A percentile compares a stretch with the other conserved stretches of the same genome.
These are phyloP conservation scores for Spathaspora girioi DNA, from an alignment of 805 yeast genomes.

Conservation along the genomic window DNA sequence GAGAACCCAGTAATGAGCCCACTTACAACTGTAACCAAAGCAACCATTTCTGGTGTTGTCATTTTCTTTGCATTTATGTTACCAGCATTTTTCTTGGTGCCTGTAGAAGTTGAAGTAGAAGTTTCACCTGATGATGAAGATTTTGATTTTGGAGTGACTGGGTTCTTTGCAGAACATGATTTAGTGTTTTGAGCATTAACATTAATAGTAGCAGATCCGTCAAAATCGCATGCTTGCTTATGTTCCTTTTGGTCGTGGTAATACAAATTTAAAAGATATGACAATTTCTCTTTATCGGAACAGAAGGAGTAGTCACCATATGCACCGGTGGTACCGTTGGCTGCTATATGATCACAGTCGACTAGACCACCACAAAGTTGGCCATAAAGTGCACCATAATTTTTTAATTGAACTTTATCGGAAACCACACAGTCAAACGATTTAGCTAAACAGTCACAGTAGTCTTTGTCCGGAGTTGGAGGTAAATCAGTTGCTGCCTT, in stretches of 20 bases:
- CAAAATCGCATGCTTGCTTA: constrained; percentile 60
- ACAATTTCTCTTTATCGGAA: constrained; percentile 58
- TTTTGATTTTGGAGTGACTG: neutral
- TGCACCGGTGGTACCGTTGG: constrained; percentile 59
- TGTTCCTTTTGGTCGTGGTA: constrained; percentile 43
- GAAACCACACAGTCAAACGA: constrained; percentile 60
- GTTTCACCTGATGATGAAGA: constrained; percentile 20
- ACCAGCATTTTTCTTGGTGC: constrained; percentile 13
- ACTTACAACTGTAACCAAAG: constrained; percentile 31
- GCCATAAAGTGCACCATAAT: constrained; percentile 58
- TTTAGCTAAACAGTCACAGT: constrained; percentile 60
- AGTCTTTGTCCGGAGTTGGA: constrained; percentile 67
- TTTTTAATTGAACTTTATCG: constrained; percentile 48
- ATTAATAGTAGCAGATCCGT: constrained; percentile 58
- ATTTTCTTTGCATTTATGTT: constrained; percentile 5
- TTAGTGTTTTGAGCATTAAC: constrained; percentile 24
- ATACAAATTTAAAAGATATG: constrained; percentile 64
- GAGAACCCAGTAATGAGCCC: constrained; percentile 45
- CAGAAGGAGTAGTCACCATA: constrained; percentile 79
- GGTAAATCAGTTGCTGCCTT: constrained; percentile 65
- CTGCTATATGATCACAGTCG: constrained; percentile 59
- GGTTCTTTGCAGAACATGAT: constrained; percentile 15
- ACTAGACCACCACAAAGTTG: constrained; percentile 54
- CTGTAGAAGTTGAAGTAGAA: constrained; percentile 16
- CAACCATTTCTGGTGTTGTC: constrained; percentile 22